phyloP scores from a whole-genome alignment of 441 rosid genomes.

The Erodium moschatum region DNA sequence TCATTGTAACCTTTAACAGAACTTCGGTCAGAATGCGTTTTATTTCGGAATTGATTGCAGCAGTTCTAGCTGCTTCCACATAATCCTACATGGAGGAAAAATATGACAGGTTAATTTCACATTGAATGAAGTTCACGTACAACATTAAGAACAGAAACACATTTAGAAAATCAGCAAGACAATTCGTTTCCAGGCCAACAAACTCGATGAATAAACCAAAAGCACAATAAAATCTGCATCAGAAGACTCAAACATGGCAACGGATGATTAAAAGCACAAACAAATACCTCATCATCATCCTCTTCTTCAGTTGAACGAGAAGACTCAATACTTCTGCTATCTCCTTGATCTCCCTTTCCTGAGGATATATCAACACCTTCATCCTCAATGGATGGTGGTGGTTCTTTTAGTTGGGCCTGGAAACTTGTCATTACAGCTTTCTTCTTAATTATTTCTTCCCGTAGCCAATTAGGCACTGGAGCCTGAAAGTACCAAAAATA shows the following conservation, averaged over 20 bases:
- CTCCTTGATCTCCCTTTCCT: slow-evolving; percentile 44
- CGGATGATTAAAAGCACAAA: too few relatives aligned
- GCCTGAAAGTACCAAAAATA: slow-evolving; percentile 41
- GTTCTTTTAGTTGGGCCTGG: slow-evolving; percentile 44
- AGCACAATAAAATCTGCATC: slow-evolving; percentile 16
- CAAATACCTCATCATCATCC: slow-evolving; percentile 73
- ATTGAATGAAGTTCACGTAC: neutral
- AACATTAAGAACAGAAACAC: slow-evolving; percentile 13
- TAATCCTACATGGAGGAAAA: slow-evolving; percentile 53
- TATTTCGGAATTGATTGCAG: slow-evolving; percentile 84
- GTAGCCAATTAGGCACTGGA: slow-evolving; percentile 92
- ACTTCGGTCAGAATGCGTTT: slow-evolving; percentile 91
- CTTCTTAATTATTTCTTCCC: slow-evolving; percentile 78
- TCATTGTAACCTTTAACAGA: slow-evolving; percentile 64
- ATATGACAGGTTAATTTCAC: slow-evolving; percentile 12
- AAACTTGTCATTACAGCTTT: slow-evolving; percentile 58
- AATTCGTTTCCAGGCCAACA: neutral
- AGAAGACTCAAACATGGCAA: too few relatives aligned
- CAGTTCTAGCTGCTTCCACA: slow-evolving; percentile 56
- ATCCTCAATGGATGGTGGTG: slow-evolving; percentile 49
- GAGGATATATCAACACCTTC: slow-evolving; percentile 47
- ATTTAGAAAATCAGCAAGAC: neutral
- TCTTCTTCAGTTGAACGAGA: slow-evolving; percentile 76
- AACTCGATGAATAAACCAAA: slow-evolving; percentile 1
- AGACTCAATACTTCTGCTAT: slow-evolving; percentile 58